Base-by-base conservation (phyloP, 2,329 filamentous ascomycete genomes). In the Colletotrichum sp. region DNA sequence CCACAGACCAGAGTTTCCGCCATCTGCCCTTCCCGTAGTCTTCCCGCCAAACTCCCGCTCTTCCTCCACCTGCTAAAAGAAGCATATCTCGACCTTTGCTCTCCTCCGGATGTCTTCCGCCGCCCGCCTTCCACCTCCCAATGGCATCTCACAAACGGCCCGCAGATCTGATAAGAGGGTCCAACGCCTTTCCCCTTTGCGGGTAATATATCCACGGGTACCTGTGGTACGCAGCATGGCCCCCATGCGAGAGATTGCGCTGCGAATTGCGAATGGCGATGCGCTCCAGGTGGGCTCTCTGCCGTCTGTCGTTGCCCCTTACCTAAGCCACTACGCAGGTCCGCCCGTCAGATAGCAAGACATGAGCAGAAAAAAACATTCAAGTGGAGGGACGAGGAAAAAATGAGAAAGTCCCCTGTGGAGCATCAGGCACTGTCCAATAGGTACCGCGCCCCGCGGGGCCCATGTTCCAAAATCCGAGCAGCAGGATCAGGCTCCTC, bases 21-120 rank as follows among this genome's bases (percentile, higher is more conserved):
- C n/a, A 43, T 61, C n/a, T 43, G 26, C n/a, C 21, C 14, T 39
- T 26, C 32, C 65, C 71, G 55, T 18, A 14, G 14, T 13, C n/a
- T 36, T n/a, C 28, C 67, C 59, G 34, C 36, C 32, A 43, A 34
- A 34, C 36, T 57, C 60, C 68, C 60, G 60, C 66, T 13, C 32
- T 10, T 39, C 32, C 43, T 32, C 43, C 43, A 16, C 43, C 57
- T 21, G 18, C 34, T 26, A 55, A 67, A 64, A 71, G 39, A 68
- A 75, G 69, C 63, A 72, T 68, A 63, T 72, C 30, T 66, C 59
- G 57, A 67, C 72, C 43, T n/a, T 39, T 59, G 13, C 59, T 36
- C 28, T 34, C 14, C 28, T 30, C 30, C 59, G 32, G 30, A 32
- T 32, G 18, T 32, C 26, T 61, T n/a, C 59, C 21, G 34, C 57